Base-by-base conservation (phyloP, 208 protist species). In the Crithidia mellificae region DNA sequence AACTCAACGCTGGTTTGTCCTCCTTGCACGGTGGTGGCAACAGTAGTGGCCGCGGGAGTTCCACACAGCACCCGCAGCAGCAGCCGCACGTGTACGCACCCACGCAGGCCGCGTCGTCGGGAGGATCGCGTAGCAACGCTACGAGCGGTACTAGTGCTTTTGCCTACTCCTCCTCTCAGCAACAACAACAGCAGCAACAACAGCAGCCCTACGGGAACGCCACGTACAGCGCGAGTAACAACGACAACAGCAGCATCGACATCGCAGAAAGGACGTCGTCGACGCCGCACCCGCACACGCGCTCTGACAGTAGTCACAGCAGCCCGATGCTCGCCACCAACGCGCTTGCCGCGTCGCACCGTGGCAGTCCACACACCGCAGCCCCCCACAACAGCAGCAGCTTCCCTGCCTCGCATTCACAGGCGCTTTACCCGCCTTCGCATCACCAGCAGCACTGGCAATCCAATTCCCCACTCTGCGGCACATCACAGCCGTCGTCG, bases 101-200 rank as follows among this genome's bases (percentile, higher is more conserved):
- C n/a, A n/a, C n/a, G 41, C 41, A 46, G 41, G 8, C 41, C 6
- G 41, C 3, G 4, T 15, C n/a, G 17, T 19, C 41, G 8, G 14
- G 41, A n/a, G 41, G 15, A 46, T 4, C 41, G 8, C 41, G 41
- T 17, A 46, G 3, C 3, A 6, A 46, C 8, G 41, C 12, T 6
- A 15, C 41, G 8, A 4, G 12, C 17, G 14, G 41, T 15, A 46
- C 27, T 17, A 51, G 8, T 22, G 38, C 51, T 5, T 11, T 36
- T 19, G 41, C n/a, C 25, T 46, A 49, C 19, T 36, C 27, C 22
- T 53, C 17, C 14, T 25, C 19, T 5, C 58, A 41, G 17, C 58
- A 30, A 41, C 43, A 52, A 30, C 58, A 63, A 24, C 56, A 46
- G 30, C 36, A 24, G 27, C 39, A 61, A 15, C 55, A 27, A 5